Conservation (phyloP, 129 eudicot genomes). For the Logfia minima region DNA sequence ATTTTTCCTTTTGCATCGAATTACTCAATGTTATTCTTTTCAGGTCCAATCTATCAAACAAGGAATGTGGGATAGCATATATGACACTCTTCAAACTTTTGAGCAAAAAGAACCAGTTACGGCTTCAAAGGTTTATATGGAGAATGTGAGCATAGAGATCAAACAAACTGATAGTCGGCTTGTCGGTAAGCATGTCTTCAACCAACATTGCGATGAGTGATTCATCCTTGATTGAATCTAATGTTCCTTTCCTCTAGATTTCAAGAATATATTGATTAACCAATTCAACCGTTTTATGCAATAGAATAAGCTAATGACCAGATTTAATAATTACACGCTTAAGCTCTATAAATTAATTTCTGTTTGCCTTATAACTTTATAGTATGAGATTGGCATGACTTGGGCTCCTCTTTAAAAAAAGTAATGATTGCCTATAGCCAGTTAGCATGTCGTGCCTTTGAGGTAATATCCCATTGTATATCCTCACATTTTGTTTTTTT, state of each 20-base stretch:
- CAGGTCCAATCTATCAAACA: slow-evolving; percentile 69
- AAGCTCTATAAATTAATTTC: neutral
- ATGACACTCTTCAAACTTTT: slow-evolving; percentile 56
- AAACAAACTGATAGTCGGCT: slow-evolving; percentile 33
- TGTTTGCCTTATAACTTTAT: neutral
- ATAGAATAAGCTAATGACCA: slow-evolving; percentile 4
- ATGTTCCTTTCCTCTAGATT: neutral
- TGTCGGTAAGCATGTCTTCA: slow-evolving; percentile 15
- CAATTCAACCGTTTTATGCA: slow-evolving; percentile 2
- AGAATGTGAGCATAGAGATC: slow-evolving; percentile 46
- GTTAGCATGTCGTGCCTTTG: neutral
- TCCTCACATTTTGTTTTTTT: neutral
- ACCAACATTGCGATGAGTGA: slow-evolving; percentile 51
- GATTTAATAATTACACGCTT: neutral
- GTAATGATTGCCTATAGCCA: neutral
- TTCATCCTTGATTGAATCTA: slow-evolving; percentile 19
- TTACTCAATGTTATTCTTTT: slow-evolving; percentile 9
- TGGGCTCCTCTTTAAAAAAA: neutral
- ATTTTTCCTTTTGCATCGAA: neutral
- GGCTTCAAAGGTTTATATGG: slow-evolving; percentile 30
- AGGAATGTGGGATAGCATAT: slow-evolving; percentile 88
- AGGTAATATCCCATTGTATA: slow-evolving; percentile 4
- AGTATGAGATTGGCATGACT: slow-evolving; percentile 7
- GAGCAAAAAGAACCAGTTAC: slow-evolving; percentile 29
- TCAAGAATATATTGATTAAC: neutral